phyloP scores from a whole-genome alignment of 345 rosid species.

The Microthlaspi erraticum region DNA sequence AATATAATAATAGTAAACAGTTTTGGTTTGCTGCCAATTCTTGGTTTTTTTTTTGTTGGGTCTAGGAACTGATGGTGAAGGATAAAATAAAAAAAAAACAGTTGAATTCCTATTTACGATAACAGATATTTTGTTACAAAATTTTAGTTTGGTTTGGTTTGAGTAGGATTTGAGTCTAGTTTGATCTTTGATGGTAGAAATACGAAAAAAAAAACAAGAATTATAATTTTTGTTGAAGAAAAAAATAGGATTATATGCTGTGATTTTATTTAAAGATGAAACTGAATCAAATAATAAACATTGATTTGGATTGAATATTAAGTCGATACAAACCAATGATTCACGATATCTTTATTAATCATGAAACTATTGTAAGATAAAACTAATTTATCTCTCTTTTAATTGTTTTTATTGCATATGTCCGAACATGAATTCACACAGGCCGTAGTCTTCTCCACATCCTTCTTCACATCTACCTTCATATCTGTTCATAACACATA shows the following conservation, averaged over 20 bases:
- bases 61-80: not conserved
- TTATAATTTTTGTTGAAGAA: too few species aligned
- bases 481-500: conserved; percentile 4
- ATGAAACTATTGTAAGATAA: not conserved
- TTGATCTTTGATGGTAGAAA: not conserved
- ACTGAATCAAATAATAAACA: not conserved
- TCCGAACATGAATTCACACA: conserved; percentile 26
- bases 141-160: too few species aligned
- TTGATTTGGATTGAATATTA: not conserved
- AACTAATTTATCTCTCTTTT: not conserved
- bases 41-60: not conserved
- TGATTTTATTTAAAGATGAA: not conserved
- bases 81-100: not conserved
- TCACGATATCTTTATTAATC: not conserved
- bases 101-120: too few species aligned
- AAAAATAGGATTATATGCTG: not conserved
- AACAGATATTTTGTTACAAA: too few species aligned
- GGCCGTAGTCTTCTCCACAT: not conserved
- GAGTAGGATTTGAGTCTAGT: too few species aligned
- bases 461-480: not conserved
- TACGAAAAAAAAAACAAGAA: not conserved
- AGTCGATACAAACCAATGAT: not conserved
- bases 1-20: conserved; percentile 1
- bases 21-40: not conserved
- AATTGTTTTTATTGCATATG: not conserved